Conservation (phyloP, 306 rosid species). For the Acmispon strigosus region DNA sequence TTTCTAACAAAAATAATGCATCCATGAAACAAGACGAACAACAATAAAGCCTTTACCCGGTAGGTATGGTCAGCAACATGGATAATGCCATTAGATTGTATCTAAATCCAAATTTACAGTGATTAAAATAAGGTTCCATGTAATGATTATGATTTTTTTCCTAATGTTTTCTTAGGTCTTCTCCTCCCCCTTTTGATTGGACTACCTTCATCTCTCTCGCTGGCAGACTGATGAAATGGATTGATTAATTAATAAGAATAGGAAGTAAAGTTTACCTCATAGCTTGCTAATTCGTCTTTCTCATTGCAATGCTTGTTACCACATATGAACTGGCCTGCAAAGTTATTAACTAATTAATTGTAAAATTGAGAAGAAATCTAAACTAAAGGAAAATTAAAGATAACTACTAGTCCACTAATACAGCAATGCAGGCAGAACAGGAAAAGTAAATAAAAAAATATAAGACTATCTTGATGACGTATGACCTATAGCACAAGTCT, state of each 20-base stretch:
- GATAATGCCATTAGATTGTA: not conserved
- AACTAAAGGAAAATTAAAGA: not conserved
- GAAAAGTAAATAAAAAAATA: not conserved
- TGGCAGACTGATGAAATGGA: not conserved
- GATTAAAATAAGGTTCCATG: not conserved
- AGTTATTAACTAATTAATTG: constrained; percentile 21
- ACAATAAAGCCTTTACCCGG: not conserved
- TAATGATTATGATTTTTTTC: not conserved
- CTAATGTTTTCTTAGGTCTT: not conserved
- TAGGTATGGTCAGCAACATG: not conserved
- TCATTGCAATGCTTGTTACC: constrained; percentile 80
- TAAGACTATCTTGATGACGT: not conserved
- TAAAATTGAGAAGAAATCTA: constrained; percentile 15
- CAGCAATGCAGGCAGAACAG: not conserved
- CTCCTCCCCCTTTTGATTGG: not conserved
- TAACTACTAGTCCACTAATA: not conserved
- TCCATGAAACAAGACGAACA: constrained; percentile 1
- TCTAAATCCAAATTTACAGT: not conserved
- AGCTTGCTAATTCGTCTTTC: constrained; percentile 75
- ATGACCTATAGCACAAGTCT: not conserved
- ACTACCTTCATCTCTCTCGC: not conserved
- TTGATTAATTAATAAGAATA: not conserved
- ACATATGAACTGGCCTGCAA: constrained; percentile 84
- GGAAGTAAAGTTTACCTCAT: constrained; percentile 49
- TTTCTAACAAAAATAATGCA: not conserved